A percentile compares a stretch with the other conserved stretches of the same genome.
Conservation (phyloP, 2,329 filamentous ascomycete genomes). For the Penicillium sp. region DNA sequence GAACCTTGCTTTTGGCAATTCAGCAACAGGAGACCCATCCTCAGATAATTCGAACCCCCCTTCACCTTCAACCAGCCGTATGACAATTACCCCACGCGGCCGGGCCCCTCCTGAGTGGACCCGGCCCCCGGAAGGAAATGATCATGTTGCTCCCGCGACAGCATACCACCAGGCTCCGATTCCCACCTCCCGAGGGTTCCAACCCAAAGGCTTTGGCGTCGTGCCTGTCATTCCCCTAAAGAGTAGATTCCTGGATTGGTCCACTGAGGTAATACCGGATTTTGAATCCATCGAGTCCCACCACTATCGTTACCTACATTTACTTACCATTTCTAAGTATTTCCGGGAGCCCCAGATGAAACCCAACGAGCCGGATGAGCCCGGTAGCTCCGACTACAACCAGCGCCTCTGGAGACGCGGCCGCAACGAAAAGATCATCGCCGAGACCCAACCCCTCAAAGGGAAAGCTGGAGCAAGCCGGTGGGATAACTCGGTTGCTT, state of each 20-base stretch:
- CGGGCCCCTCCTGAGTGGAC: conserved; percentile 52
- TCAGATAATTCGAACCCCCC: conserved; percentile 22
- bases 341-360: conserved; percentile 99
- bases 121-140: conserved; percentile 65
- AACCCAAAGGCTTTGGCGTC: conserved; percentile 52
- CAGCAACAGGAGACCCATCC: conserved; percentile 28
- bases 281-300: conserved; percentile 12
- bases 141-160: conserved; percentile 56
- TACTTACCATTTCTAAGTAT: conserved; percentile 48
- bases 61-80: conserved; percentile 26
- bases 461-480: conserved; percentile 72
- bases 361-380: conserved; percentile 86
- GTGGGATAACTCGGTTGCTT: conserved; percentile 75
- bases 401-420: conserved; percentile 84
- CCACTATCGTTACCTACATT: conserved; percentile 10
- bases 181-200: conserved; percentile 69
- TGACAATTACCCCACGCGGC: conserved; percentile 40
- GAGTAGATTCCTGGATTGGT: conserved; percentile 88
- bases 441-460: conserved; percentile 88
- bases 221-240: conserved; percentile 62
- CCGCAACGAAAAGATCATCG: conserved; percentile 83
- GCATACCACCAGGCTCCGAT: conserved; percentile 67
- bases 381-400: conserved; percentile 92
- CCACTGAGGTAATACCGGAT: conserved; percentile 55
- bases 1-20: conserved; percentile 49